These are phyloP conservation scores for Xylariaceae sp. DNA, from an alignment of 2,329 filamentous ascomycete species.

Conservation along the genomic window DNA sequence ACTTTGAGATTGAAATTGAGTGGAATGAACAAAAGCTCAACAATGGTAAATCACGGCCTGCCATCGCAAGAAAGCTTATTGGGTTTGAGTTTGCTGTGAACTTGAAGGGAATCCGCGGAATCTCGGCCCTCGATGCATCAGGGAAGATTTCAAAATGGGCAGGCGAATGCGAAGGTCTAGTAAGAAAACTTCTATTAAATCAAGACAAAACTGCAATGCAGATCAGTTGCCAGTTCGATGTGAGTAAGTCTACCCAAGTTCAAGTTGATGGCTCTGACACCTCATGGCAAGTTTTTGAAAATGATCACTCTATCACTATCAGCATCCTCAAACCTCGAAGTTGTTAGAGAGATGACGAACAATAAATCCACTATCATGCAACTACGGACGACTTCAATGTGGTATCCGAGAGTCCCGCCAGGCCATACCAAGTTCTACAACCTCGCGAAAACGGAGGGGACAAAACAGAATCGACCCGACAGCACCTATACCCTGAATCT, in stretches of 20 bases:
- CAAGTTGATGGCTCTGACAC: not conserved
- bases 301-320: not conserved
- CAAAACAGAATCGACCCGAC: not conserved
- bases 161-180: not conserved
- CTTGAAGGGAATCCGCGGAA: not conserved
- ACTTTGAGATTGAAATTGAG: not conserved
- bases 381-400: not conserved
- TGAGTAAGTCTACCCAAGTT: not conserved
- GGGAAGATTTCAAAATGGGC: not conserved
- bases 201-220: not conserved
- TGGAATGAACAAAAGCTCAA: not conserved
- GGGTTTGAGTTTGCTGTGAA: not conserved
- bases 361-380: not conserved
- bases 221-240: not conserved
- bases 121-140: not conserved
- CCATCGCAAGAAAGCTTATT: not conserved
- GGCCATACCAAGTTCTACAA: not conserved
- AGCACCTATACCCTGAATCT: not conserved
- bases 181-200: not conserved
- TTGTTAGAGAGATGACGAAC: not conserved
- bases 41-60: too few relatives aligned
- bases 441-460: not conserved
- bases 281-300: not conserved
- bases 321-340: not conserved
- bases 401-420: not conserved